These are phyloP conservation scores for Alternaria novae-zelandiae DNA, from an alignment of 2,329 filamentous ascomycete genomes.

Conservation along the genomic window DNA sequence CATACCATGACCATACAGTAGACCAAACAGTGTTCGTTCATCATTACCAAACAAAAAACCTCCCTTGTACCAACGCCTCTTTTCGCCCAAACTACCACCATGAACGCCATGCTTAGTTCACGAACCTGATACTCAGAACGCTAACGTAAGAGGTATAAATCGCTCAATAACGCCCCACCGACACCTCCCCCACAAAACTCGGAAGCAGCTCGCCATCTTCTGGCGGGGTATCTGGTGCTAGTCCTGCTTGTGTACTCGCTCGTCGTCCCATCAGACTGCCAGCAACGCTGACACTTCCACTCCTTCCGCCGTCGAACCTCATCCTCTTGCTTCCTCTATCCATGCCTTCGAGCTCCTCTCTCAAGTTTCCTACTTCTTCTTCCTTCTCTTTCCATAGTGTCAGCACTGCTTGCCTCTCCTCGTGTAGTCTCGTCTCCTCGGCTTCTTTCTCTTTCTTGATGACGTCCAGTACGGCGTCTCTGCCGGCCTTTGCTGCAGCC, in stretches of 20 bases:
- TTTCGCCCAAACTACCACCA: not conserved
- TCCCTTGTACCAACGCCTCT: constrained; percentile 1
- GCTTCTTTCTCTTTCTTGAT: constrained; percentile 25
- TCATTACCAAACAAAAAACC: not conserved
- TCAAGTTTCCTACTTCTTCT: constrained; percentile 23
- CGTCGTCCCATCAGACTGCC: constrained; percentile 15
- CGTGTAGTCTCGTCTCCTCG: constrained; percentile 22
- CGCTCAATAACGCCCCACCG: constrained; percentile 17
- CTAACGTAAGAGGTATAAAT: not conserved
- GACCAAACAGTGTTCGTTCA: not conserved
- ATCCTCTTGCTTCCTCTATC: constrained; percentile 30
- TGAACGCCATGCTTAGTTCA: constrained; percentile 7
- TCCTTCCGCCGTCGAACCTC: constrained; percentile 20
- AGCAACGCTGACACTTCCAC: constrained; percentile 16
- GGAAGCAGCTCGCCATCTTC: constrained; percentile 30
- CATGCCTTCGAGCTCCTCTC: constrained; percentile 27
- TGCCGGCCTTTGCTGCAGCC: constrained; percentile 57
- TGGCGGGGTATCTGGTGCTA: constrained; percentile 27
- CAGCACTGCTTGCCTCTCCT: constrained; percentile 28
- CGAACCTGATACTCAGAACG: constrained; percentile 1
- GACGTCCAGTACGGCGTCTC: constrained; percentile 54
- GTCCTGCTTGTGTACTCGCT: constrained; percentile 17
- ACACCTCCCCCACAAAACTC: constrained; percentile 31
- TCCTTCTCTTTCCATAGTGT: constrained; percentile 33
- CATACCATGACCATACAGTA: not conserved